Evolutionary conservation across 768 basidiomycete genomes (phyloP).

Genomic region (Daedaleopsis nitida): DNA sequence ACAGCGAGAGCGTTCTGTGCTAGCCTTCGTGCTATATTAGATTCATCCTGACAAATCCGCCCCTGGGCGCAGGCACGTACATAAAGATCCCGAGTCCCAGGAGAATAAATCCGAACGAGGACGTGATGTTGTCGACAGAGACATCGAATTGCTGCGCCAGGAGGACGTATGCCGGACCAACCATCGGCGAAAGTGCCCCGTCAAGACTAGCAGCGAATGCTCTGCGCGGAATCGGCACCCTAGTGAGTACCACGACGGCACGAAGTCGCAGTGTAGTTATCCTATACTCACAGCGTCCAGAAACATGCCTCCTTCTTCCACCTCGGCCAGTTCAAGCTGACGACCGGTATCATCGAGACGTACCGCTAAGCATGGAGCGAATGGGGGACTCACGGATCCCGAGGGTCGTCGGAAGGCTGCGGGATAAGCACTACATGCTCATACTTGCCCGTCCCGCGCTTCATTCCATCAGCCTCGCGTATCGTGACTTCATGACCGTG

Average conservation of each 20-base stretch:
- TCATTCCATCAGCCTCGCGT: slow-evolving; percentile 36
- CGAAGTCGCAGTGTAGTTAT: too few species aligned
- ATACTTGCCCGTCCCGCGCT: slow-evolving; percentile 40
- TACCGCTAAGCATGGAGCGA: background rate
- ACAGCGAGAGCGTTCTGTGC: slow-evolving; percentile 42
- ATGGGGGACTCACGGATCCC: slow-evolving; percentile 39
- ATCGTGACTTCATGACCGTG: slow-evolving; percentile 38
- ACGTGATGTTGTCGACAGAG: slow-evolving; percentile 44
- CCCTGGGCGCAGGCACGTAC: slow-evolving; percentile 22
- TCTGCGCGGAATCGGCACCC: slow-evolving; percentile 20
- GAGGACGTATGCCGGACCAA: slow-evolving; percentile 44
- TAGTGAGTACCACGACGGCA: too few species aligned
- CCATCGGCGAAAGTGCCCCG: slow-evolving; percentile 46
- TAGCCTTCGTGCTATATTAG: slow-evolving; percentile 29
- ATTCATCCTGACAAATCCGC: too few species aligned
- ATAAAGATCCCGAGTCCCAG: slow-evolving; percentile 46
- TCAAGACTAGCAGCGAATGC: slow-evolving; percentile 44
- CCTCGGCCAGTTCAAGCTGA: slow-evolving; percentile 42
- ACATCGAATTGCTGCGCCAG: slow-evolving; percentile 43
- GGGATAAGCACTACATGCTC: slow-evolving; percentile 44
- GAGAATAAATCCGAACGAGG: slow-evolving; percentile 44
- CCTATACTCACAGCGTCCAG: slow-evolving; percentile 40
- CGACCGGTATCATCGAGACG: background rate
- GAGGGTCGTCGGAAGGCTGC: slow-evolving; percentile 46
- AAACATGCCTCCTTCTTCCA: slow-evolving; percentile 51